Percentiles rank a stretch among this genome's conserved stretches.
phyloP scores from a whole-genome alignment of 108 stramenopile species.

The Thalassiosira profunda region DNA sequence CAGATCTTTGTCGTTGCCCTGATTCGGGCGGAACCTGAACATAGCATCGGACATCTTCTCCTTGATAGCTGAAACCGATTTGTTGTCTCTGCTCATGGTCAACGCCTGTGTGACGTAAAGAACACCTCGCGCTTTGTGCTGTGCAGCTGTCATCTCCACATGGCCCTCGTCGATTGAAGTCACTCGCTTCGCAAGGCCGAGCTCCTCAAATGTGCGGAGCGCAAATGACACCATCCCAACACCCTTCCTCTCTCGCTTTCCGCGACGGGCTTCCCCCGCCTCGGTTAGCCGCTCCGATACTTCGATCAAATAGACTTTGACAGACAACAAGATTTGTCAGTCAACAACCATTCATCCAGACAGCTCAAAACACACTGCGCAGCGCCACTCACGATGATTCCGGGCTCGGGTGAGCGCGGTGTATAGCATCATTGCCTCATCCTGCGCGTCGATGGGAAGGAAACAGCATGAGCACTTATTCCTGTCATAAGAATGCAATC shows the following conservation, averaged over 20 bases:
- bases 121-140: constrained; percentile 14
- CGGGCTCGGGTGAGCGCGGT: constrained; percentile 21
- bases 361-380: no score
- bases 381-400: no score
- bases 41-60: constrained; percentile 4
- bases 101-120: constrained; percentile 16
- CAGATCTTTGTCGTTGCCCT: constrained; percentile 3
- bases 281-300: no score
- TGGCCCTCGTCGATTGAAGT: constrained; percentile 5
- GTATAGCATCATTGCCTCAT: constrained; percentile 27
- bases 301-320: constrained; percentile 20
- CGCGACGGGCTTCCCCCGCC: background rate
- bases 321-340: no score
- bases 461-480: no score
- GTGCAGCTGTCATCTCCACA: constrained; percentile 19
- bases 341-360: no score
- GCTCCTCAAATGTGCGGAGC: background rate
- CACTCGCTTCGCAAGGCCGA: constrained; percentile 9
- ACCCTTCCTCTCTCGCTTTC: constrained; percentile 3
- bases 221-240: constrained; percentile 3
- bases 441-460: no score
- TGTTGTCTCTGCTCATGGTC: constrained; percentile 9
- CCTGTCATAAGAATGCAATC: no score
- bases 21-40: constrained; percentile 6
- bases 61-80: constrained; percentile 4